Evolutionary conservation across 306 rosid genomes (phyloP).

Genomic region (barrel medic (Medicago truncatula)): MtrunA17r5.0-ANR NC_053042.1:17739001-17739500

Average conservation of each 20-base stretch:
- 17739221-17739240: constrained; percentile 26
- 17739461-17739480: constrained; percentile 43
- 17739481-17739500: constrained; percentile 51
- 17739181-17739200: constrained; percentile 62
- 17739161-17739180: constrained; percentile 78
- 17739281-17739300: constrained; percentile 63
- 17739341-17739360: constrained; percentile 74
- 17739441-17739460: constrained; percentile 63
- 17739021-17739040: not conserved
- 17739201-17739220: constrained; percentile 59
- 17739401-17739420: constrained; percentile 64
- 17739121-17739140: constrained; percentile 97
- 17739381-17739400: constrained; percentile 58
- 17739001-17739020: not conserved
- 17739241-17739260: constrained; percentile 52
- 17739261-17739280: constrained; percentile 65
- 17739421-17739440: constrained; percentile 65
- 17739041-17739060: not conserved
- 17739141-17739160: constrained; percentile 80
- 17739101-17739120: constrained; percentile 83
- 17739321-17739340: constrained; percentile 90
- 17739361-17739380: constrained; percentile 82
- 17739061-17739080: constrained; percentile 54
- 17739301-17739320: constrained; percentile 73
- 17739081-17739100: constrained; percentile 91